Base-by-base conservation (phyloP, 2,329 filamentous ascomycete genomes). In the Rugonectria rugulosa region DNA sequence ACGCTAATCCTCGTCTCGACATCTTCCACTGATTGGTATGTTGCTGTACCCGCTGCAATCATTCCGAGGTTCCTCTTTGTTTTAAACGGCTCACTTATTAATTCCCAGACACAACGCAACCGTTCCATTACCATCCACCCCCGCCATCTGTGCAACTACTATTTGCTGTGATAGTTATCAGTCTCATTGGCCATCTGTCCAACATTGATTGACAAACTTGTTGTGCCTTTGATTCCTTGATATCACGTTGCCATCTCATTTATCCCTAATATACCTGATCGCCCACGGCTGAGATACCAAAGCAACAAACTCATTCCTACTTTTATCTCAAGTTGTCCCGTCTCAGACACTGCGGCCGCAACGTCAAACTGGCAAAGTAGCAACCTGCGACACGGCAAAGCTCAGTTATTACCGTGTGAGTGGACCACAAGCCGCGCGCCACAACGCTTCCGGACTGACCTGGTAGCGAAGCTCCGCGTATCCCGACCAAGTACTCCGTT, bases 401-500 rank as follows among this genome's bases (percentile, higher is more conserved):
- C 44, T n/a, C n/a, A n/a, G n/a, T n/a, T 14, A 44, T 36, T 45
- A 21, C 34, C 40, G 45, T 24, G 46, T 44, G 45, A 46, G 49
- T 47, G 41, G 32, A 34, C 53, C 53, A 50, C 53, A 24, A 48
- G 53, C 45, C 29, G 40, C 27, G 37, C 43, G 17, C 41, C 38
- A 24, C 14, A 17, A 8, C 11, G 29, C 2, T 23, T 24, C 20
- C 46, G 46, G 46, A 56, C 24, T 51, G 51, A 49, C 41, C 21
- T 50, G 41, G 12, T 41, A 46, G 46, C 53, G 53, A 34, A 12
- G 2, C 20, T 40, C 45, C 53, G 46, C 21, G 10, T 9, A 15
- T 29, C 44, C 50, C 37, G 12, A 21, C 6, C 11, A 21, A 38
- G 15, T 17, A 14, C 12, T 10, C 29, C 23, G 5, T 11, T 26